Base-by-base conservation (phyloP, 371 early-diverging fungal genomes). In the Fennellomyces sp. region DNA sequence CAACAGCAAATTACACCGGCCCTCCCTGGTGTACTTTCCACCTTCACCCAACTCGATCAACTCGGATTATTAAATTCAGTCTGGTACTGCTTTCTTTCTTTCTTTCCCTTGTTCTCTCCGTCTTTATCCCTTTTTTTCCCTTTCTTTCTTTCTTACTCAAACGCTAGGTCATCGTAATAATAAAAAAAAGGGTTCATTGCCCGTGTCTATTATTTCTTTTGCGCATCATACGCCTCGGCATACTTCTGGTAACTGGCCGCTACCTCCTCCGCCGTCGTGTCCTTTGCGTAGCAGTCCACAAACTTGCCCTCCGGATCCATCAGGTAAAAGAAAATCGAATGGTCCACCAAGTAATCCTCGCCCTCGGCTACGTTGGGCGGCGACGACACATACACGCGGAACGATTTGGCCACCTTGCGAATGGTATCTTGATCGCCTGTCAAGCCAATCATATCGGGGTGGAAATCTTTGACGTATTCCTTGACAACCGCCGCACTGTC, bases 321-420 rank as follows among this genome's bases (percentile, higher is more conserved):
- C 26, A 98, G 78, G 66, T 97, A 98, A 63, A 97, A 94, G 80
- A 97, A 98, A 70, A 97, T 97, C 41, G 96, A 95, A 73, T 98
- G 99, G 63, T 98, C 99, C 7, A 98, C 98, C 31, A 98, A 70
- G 62, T 98, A 98, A 65, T 98, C 97, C 54, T 93, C 90, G 15
- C 90, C 93, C 33, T 89, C 90, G 21, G 87, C 84, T 41, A 94
- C 92, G 39, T 90, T 85, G 21, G 97, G 96, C 33, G 97, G 84
- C 74, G 91, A 84, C 60, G 84, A 80, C 52, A 93, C 95, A 75
- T 98, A 98, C 31, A 98, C 92, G 15, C 99, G 89, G 72, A 94
- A 98, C 0, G 91, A 80, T 75, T 94, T 95, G 52, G 97, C 97
- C 2, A 91, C 88, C 31, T 80, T 72, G 31, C 88, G 88, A 57